These are phyloP conservation scores for Aspergillus ochraceoroseus DNA, from an alignment of 2,329 filamentous ascomycete genomes.

Conservation along the genomic window DNA sequence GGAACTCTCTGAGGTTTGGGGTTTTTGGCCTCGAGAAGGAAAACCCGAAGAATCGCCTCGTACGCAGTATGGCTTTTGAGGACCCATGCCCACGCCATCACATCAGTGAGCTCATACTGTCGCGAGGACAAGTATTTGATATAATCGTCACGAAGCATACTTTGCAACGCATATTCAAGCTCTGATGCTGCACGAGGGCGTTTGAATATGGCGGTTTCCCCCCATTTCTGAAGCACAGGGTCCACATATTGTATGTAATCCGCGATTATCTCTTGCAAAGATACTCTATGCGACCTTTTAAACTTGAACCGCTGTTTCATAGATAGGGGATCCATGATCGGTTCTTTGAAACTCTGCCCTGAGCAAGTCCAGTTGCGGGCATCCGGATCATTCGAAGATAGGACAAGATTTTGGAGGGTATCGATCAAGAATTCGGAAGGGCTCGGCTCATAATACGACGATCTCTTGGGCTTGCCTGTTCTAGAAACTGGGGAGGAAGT, in stretches of 20 bases:
- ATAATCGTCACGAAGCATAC: conserved; percentile 31
- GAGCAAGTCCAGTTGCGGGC: conserved; percentile 11
- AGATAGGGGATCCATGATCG: conserved; percentile 13
- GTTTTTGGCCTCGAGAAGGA: conserved; percentile 25
- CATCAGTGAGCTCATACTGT: conserved; percentile 38
- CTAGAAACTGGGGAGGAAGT: neutral
- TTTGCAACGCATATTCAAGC: conserved; percentile 28
- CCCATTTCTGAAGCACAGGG: conserved; percentile 22
- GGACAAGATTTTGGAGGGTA: conserved; percentile 25
- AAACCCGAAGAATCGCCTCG: conserved; percentile 37
- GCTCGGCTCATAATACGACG: conserved; percentile 15
- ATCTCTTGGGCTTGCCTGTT: neutral
- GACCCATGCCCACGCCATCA: conserved; percentile 47
- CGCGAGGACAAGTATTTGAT: conserved; percentile 29
- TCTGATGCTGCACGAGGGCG: conserved; percentile 5
- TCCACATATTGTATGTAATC: conserved; percentile 38
- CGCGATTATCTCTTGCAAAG: conserved; percentile 36
- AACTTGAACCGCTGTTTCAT: conserved; percentile 10
- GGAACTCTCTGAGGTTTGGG: conserved; percentile 31
- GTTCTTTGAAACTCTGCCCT: conserved; percentile 1
- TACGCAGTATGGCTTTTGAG: conserved; percentile 36
- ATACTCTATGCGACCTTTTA: conserved; percentile 18
- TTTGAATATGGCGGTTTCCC: neutral
- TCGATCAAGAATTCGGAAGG: conserved; percentile 32
- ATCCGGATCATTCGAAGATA: conserved; percentile 12